Base-by-base conservation (phyloP, 805 yeast genomes). In the Saccharomycopsis oosterbeekiorum region DNA sequence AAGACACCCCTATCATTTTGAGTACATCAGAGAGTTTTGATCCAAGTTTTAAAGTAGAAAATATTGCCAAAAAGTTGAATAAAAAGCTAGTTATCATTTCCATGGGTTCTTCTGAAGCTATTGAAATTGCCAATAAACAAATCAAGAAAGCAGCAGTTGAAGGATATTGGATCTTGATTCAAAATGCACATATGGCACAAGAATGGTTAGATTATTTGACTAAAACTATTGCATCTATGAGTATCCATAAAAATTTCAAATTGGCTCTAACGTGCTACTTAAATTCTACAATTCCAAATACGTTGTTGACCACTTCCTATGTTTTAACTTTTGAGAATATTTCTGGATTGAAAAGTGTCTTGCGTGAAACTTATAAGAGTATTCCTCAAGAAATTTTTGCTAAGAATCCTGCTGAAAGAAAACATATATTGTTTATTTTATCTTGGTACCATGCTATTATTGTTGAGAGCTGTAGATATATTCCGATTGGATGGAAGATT, bases 161-260 rank as follows among this genome's bases (percentile, higher is more conserved):
- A 1, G 90, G 89, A 0, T 67, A 70, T 1, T 90, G 97, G 97
- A 70, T 93, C 0, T 67, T 92, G 36, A 71, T 93, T 37, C 96
- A 93, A 69, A 92, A 92, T 68, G 75, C 89, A 12, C 97, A 93
- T 62, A 79, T 87, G 78, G 82, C 94, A 0, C 74, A 80, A 0
- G 70, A 69, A 2, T 86, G 96, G 90, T 73, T 88, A 34, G 80
- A 78, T 14, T 68, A 74, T 10, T 70, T 88, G 19, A 84, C 78
- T 57, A 81, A 78, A 65, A 68, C 70, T n/a, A 69, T 84, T 55
- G 76, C 73, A 37, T 65, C 69, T 2, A 56, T 74, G 1, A 61
- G 64, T 0, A 65, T 70, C 0, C 69, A 73, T 4, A 57, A 68
- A 0, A 69, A 69, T 0, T 84, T 86, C 71, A 79, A 81, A 58